phyloP scores from a whole-genome alignment of 225 moss, liverwort and hornwort species.

The Takakia lepidozioides region DNA sequence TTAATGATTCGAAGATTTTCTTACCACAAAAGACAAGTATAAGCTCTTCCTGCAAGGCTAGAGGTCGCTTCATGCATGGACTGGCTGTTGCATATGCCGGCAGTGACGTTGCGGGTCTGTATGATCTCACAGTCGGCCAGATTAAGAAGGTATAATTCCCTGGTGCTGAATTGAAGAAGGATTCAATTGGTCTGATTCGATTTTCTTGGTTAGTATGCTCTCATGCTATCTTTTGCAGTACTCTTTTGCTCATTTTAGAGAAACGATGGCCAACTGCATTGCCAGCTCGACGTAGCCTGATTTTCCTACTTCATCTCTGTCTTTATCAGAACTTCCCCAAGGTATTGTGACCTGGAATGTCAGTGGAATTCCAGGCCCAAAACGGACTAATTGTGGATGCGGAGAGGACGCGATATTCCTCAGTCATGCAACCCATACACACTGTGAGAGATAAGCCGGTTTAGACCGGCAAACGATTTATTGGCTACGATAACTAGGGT shows the following conservation, averaged over 20 bases:
- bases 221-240: neutral
- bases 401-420: too few relatives aligned
- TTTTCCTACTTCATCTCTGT: too few relatives aligned
- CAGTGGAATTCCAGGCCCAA: too few relatives aligned
- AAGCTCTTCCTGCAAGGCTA: constrained; percentile 3
- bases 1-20: constrained; percentile 2
- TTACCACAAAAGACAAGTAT: constrained; percentile 3
- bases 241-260: neutral
- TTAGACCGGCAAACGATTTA: too few relatives aligned
- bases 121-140: constrained; percentile 39
- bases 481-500: neutral
- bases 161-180: neutral
- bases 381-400: too few relatives aligned
- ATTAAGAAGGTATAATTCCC: constrained; percentile 35
- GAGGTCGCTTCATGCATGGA: constrained; percentile 12
- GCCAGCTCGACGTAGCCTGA: too few relatives aligned
- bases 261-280: neutral
- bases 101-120: constrained; percentile 13
- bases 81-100: constrained; percentile 24
- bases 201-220: neutral
- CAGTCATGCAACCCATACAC: too few relatives aligned
- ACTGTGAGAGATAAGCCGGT: too few relatives aligned
- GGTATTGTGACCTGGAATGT: too few relatives aligned
- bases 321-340: too few relatives aligned
- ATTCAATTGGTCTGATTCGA: neutral